Evolutionary conservation across 1,284 basidiomycete genomes (phyloP), one percentile per base, ranked within the genome.

Genomic region (Boletellus sp.): DNA sequence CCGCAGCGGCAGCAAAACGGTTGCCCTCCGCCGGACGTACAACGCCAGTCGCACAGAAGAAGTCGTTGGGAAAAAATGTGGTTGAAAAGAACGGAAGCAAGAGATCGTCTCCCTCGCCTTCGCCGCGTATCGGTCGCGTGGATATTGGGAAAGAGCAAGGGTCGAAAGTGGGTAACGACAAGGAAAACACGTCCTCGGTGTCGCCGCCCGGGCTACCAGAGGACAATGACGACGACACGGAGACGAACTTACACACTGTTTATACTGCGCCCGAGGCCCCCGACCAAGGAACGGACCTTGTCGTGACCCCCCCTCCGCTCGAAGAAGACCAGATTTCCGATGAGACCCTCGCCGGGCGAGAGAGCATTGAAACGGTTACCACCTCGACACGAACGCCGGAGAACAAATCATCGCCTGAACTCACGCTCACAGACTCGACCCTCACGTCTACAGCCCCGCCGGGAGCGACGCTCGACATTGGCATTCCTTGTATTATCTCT

Each of bases 401-500:
- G 24, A 56, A 43, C 3, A 66, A 60, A 35, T 55, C 52, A 0
- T 62, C 67, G 3, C 53, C 55, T 7, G 53, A 55, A 8, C 50
- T 55, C 1, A 44, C 61, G 1, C 56, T 61, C 11, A 59, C 59
- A 0, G 70, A 71, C 48, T 67, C 66, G 12, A 71, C 71, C 11
- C 56, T 69, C 42, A 58, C 66, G 5, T 61, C 58, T 7, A 42
- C 54, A 5, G 40, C 66, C 2, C 78, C 78, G 8, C 74, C 74
- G 12, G 92, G 93, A 1, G 83, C 88, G 1, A 85, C 82, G 6
- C 80, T 97, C 36, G 84, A 90, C 39, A 83, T 95, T 19, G 93
- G 93, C 8, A 95, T 96, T 44, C 91, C 92, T 0, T 96, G 93
- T 71, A 92, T 96, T 63, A 90, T 95, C 51, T 84, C 86, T 1